Evolutionary conservation across 768 basidiomycete genomes (phyloP), one percentile per base, ranked within the genome.

Genomic region (Tremella fuciformis): DNA sequence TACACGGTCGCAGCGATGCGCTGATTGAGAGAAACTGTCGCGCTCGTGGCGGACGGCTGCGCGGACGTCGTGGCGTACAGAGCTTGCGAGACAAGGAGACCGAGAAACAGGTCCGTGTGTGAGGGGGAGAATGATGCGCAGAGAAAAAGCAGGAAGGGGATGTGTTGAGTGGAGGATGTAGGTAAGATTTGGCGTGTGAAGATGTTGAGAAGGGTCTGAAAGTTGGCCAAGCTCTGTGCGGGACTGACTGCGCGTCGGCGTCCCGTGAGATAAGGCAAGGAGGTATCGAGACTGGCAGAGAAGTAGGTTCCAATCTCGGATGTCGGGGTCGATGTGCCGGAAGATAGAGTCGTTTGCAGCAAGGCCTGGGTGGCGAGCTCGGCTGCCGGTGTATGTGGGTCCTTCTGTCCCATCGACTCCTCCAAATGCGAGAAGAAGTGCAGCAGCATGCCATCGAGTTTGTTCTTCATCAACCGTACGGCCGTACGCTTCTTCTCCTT

Each of bases 131-230:
- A 86, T 0, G 94, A 97, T 19, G 92, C 83, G 71, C 87, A 91
- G 86, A 91, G 96, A 81, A 99, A 99, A 47, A 98, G 70, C 60
- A 99, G 83, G 79, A 99, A 99, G 69, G 98, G 96, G 13, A 91
- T 92, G 76, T 98, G 96, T 39, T 93, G 88, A 0, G 92, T 96
- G 70, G 93, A 92, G 80, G 96, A 96, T 1, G 96, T 98, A 39
- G 86, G 88, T 50, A 99, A 83, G 73, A 99, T 91, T 38, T 86
- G 86, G 40, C 90, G 85, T 75, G 96, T 91, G 70, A 99, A 99
- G 63, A 97, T 91, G 63, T 87, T 85, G 51, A 99, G 84, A 18
- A 99, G 86, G 25, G 87, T 83, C 66, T 88, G 83, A 75, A 98
- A 98, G 65, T 89, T 89, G 1, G 83, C 74, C 6, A 82, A 22